phyloP scores from a whole-genome alignment of 768 basidiomycete genomes.

The Tricholoma saponaceum region DNA sequence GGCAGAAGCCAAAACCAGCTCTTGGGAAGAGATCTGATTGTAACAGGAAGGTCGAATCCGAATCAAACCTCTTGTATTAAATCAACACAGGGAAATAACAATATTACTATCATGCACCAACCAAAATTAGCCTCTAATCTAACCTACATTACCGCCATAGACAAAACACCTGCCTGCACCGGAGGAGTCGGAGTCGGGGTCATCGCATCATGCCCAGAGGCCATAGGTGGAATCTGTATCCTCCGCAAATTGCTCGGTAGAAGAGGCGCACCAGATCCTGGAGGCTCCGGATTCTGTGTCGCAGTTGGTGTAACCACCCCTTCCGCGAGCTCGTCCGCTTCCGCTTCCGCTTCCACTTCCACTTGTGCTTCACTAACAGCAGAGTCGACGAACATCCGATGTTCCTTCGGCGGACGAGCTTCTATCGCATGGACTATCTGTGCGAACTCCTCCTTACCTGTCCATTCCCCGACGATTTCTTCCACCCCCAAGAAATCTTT shows the following conservation, averaged over 20 bases:
- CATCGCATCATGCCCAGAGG: constrained; percentile 38
- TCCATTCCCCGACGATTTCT: constrained; percentile 48
- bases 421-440: constrained; percentile 52
- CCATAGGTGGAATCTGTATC: constrained; percentile 32
- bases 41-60: no score
- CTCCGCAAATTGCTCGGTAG: constrained; percentile 37
- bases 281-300: constrained; percentile 58
- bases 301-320: constrained; percentile 41
- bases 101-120: neutral
- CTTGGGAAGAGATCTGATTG: no score
- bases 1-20: no score
- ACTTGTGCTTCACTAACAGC: constrained; percentile 20
- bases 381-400: constrained; percentile 27
- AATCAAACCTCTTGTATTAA: neutral
- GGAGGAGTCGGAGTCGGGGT: constrained; percentile 37
- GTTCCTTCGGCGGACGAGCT: constrained; percentile 34
- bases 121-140: neutral
- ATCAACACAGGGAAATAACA: neutral
- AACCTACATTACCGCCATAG: constrained; percentile 6
- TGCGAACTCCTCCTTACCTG: constrained; percentile 59
- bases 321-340: no score
- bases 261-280: constrained; percentile 46
- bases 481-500: constrained; percentile 59
- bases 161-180: constrained; percentile 9
- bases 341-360: constrained; percentile 20